Percentiles rank a stretch among this genome's conserved stretches.
Conservation (phyloP, 305 asterid species). For the Fraxinus sp. region DNA sequence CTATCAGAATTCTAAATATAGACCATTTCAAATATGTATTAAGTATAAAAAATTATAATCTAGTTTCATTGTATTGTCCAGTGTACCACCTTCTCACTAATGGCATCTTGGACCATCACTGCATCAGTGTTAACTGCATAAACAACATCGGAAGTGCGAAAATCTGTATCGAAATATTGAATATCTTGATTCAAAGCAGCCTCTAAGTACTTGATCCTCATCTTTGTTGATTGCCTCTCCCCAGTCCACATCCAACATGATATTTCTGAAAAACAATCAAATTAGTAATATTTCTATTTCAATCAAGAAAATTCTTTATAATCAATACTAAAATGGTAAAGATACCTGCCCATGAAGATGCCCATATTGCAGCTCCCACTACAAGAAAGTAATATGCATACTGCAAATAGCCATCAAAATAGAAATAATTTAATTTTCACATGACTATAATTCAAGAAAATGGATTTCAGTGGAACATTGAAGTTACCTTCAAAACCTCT, state of each 20-base stretch:
- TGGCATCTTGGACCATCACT: constrained; percentile 96
- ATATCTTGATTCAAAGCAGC: constrained; percentile 94
- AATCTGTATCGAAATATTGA: constrained; percentile 85
- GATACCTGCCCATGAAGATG: constrained; percentile 99
- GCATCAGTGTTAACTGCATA: constrained; percentile 94
- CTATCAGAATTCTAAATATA: background rate
- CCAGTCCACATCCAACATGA: constrained; percentile 99
- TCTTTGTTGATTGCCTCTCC: constrained; percentile 90
- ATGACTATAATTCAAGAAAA: background rate
- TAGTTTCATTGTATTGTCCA: background rate
- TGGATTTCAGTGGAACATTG: background rate
- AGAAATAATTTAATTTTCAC: background rate
- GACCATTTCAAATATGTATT: background rate
- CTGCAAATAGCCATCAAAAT: constrained; percentile 45
- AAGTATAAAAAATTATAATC: background rate
- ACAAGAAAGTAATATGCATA: constrained; percentile 97
- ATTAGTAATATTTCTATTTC: background rate
- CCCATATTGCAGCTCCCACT: constrained; percentile 99
- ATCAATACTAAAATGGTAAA: background rate
- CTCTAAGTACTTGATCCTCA: constrained; percentile 90
- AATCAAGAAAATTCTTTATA: constrained; percentile 15
- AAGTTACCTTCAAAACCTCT: constrained; percentile 83
- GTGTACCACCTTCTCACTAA: constrained; percentile 80
- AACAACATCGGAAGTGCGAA: constrained; percentile 92
- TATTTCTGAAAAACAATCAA: constrained; percentile 58